Base-by-base conservation (phyloP, 2,329 filamentous ascomycete genomes). In the Ophiostoma ips region DNA sequence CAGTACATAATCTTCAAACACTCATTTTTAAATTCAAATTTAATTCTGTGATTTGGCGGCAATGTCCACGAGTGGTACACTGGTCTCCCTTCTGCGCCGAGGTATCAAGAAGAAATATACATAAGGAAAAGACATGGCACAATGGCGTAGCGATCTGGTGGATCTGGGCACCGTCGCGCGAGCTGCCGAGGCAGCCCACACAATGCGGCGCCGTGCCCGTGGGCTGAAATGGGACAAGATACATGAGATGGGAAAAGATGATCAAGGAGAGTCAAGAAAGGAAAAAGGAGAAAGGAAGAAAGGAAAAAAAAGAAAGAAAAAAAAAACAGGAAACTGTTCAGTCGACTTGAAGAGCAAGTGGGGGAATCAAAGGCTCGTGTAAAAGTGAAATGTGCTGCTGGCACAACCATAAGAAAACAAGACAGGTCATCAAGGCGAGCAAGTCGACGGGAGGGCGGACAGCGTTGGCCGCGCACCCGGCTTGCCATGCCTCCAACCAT, bases 311-410 rank as follows among this genome's bases (percentile, higher is more conserved):
- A 36, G 6, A 16, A 24, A 12, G 16, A 16, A 12, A 21, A 31
- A 18, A 15, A 16, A 45, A 31, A 36, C 28, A 43, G 30, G 40
- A 43, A 31, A 43, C 13, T 31, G 16, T 41, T 35, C n/a, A 43
- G 9, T 30, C 21, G 24, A 43, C 40, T 43, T 43, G 40, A 49
- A 45, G 41, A 33, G 43, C 50, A 55, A 43, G 43, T 30, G 50
- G 52, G 53, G 54, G 52, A 53, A 54, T 54, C 48, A 55, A 52
- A 54, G 51, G 50, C 46, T 54, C 54, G 50, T 52, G 37, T 46
- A 47, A 11, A 36, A 43, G 38, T 38, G 44, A 52, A 45, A 37
- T 19, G 31, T 52, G 48, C 50, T 40, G 19, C 40, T 50, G 41
- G 51, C 51, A 50, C 51, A 33, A 30, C 37, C 4, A 30, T 28